A percentile compares a stretch with the other conserved stretches of the same genome.
These are phyloP conservation scores for Clarireedia paspali DNA, from an alignment of 2,329 filamentous ascomycete species.

Conservation along the genomic window DNA sequence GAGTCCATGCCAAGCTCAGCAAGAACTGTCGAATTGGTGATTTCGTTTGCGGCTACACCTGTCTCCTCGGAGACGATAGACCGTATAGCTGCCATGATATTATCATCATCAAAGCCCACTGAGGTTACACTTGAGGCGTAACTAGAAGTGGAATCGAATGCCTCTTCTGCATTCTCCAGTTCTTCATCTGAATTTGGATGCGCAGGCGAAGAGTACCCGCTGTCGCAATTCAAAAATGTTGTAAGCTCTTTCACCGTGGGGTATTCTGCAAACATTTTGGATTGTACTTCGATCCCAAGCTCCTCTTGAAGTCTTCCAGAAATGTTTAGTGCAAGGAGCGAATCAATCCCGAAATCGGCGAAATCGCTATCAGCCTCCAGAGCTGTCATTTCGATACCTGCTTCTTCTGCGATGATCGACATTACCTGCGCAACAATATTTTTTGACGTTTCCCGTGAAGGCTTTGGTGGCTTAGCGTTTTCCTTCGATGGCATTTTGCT, in stretches of 20 bases:
- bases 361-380: background rate
- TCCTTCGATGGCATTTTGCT: background rate
- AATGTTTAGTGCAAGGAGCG: background rate
- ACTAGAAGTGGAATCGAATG: background rate
- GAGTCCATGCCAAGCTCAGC: background rate
- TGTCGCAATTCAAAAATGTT: background rate
- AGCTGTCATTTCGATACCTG: background rate
- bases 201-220: background rate
- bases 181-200: background rate
- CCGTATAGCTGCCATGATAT: background rate
- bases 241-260: background rate
- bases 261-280: background rate
- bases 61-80: background rate
- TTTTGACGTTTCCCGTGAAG: background rate
- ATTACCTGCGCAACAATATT: background rate
- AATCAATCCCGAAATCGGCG: slow-evolving; percentile 1
- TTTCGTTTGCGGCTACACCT: background rate
- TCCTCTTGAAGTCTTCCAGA: background rate
- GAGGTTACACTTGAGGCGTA: background rate
- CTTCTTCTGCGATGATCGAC: background rate
- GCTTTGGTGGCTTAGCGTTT: background rate
- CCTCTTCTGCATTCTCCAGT: background rate
- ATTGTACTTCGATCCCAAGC: background rate
- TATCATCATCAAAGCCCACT: background rate
- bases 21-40: background rate